Percentiles rank a stretch among this genome's conserved stretches.
phyloP scores from a whole-genome alignment of 2,329 filamentous ascomycete species.

The Aspergillus ochraceus region DNA sequence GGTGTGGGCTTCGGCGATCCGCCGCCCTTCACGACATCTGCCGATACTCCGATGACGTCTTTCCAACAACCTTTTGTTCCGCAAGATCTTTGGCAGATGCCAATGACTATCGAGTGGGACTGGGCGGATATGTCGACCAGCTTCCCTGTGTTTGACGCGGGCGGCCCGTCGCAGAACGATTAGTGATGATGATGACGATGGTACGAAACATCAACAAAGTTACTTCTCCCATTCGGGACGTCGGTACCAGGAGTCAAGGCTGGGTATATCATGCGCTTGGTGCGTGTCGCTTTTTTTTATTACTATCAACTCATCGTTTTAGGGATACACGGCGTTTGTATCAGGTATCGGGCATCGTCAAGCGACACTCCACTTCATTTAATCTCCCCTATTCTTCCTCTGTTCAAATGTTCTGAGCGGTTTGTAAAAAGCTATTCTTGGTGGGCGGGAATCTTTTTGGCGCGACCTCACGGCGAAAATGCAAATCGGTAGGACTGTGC shows the following conservation, averaged over 20 bases:
- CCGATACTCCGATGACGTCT: slow-evolving; percentile 38
- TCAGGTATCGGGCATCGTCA: slow-evolving; percentile 1
- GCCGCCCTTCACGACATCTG: slow-evolving; percentile 28
- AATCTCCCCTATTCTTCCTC: not conserved
- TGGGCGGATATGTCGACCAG: slow-evolving; percentile 56
- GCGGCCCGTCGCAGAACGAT: slow-evolving; percentile 23
- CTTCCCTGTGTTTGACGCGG: slow-evolving; percentile 35
- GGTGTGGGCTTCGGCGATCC: slow-evolving; percentile 34
- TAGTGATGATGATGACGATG: slow-evolving; percentile 28
- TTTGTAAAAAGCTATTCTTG: not conserved
- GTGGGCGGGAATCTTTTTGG: not conserved
- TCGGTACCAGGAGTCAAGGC: not conserved
- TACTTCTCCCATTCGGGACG: not conserved
- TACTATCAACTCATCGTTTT: slow-evolving; percentile 1
- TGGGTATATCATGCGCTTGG: not conserved
- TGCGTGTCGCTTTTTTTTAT: not conserved
- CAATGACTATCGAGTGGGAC: slow-evolving; percentile 93
- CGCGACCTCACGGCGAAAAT: not conserved
- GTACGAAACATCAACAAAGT: slow-evolving; percentile 14
- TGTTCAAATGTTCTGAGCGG: not conserved
- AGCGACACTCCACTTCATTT: slow-evolving; percentile 5
- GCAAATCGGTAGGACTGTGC: not conserved
- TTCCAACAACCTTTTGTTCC: slow-evolving; percentile 88
- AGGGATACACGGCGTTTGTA: slow-evolving; percentile 10
- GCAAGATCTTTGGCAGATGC: slow-evolving; percentile 91